Percentiles rank a stretch among this genome's conserved stretches.
phyloP scores from a whole-genome alignment of 352 stramenopile species.

The Phytophthora multivora region DNA sequence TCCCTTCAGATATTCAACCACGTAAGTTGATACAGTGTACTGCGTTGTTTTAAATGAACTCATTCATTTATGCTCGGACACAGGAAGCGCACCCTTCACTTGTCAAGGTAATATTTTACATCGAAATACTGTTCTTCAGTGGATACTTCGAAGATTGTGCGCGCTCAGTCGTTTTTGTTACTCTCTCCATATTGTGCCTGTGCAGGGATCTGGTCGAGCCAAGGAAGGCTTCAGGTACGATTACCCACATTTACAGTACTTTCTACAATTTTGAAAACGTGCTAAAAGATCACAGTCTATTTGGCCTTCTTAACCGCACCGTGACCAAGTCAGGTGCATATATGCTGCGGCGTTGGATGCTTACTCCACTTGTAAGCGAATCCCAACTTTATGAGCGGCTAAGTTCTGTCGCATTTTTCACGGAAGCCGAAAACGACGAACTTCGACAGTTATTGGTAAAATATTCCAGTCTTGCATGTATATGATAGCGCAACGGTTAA shows the following conservation, averaged over 20 bases:
- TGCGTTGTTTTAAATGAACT: constrained; percentile 2
- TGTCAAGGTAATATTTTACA: constrained; percentile 54
- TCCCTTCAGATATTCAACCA: constrained; percentile 87
- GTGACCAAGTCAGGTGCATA: constrained; percentile 67
- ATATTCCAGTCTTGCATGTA: neutral
- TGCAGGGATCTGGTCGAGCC: constrained; percentile 62
- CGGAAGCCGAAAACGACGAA: constrained; percentile 52
- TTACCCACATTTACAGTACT: neutral
- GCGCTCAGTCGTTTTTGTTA: too few species aligned
- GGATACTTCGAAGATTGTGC: too few species aligned
- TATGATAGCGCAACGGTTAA: neutral
- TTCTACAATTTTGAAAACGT: neutral
- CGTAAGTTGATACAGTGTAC: constrained; percentile 33
- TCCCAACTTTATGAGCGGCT: constrained; percentile 59
- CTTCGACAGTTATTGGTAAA: constrained; percentile 64
- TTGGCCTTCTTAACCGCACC: constrained; percentile 80
- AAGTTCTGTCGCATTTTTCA: constrained; percentile 66
- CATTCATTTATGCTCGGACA: constrained; percentile 1
- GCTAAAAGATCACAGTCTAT: constrained; percentile 49
- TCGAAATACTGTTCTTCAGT: neutral
- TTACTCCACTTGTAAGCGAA: constrained; percentile 64
- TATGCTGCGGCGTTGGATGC: constrained; percentile 80
- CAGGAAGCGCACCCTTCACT: constrained; percentile 84
- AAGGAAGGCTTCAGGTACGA: constrained; percentile 87
- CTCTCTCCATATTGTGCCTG: neutral